Evolutionary conservation across 371 early-diverging fungal genomes (phyloP).

Genomic region (Mucor sp.): DNA sequence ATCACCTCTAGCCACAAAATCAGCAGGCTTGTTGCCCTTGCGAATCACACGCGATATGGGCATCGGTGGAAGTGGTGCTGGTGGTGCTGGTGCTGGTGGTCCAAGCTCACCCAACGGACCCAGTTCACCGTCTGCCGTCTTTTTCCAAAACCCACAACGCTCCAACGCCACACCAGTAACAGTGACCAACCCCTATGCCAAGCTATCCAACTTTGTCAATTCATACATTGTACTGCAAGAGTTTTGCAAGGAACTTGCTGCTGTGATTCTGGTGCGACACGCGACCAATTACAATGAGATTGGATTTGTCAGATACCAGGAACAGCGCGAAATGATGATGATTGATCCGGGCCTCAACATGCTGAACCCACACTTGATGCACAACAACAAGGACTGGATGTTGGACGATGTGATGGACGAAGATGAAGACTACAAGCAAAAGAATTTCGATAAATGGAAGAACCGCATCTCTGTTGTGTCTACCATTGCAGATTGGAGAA

Average conservation of each 20-base stretch:
- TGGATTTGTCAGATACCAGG: conserved; percentile 37
- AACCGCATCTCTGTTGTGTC: conserved; percentile 51
- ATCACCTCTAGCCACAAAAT: conserved; percentile 36
- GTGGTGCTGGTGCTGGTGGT: conserved; percentile 5
- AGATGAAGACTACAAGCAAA: conserved; percentile 34
- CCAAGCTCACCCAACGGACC: conserved; percentile 27
- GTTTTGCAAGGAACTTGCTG: conserved; percentile 69
- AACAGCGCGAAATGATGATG: conserved; percentile 32
- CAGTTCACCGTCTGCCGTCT: conserved; percentile 40
- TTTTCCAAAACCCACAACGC: conserved; percentile 48
- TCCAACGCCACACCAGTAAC: conserved; percentile 56
- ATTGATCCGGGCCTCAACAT: conserved; percentile 17
- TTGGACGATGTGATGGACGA: conserved; percentile 21
- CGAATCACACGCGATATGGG: conserved; percentile 27
- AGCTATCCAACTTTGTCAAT: conserved; percentile 60
- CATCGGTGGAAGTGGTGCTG: conserved; percentile 7
- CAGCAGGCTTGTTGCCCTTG: conserved; percentile 28
- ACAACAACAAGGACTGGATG: conserved; percentile 19
- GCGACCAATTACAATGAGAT: conserved; percentile 45
- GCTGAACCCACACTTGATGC: not conserved
- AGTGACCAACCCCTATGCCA: conserved; percentile 56
- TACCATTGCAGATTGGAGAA: conserved; percentile 44
- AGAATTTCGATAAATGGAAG: conserved; percentile 47
- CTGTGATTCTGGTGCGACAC: conserved; percentile 61
- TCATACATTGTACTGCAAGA: conserved; percentile 67